Conservation (phyloP, 495 filamentous ascomycete species). For the Xylaria curta region DNA sequence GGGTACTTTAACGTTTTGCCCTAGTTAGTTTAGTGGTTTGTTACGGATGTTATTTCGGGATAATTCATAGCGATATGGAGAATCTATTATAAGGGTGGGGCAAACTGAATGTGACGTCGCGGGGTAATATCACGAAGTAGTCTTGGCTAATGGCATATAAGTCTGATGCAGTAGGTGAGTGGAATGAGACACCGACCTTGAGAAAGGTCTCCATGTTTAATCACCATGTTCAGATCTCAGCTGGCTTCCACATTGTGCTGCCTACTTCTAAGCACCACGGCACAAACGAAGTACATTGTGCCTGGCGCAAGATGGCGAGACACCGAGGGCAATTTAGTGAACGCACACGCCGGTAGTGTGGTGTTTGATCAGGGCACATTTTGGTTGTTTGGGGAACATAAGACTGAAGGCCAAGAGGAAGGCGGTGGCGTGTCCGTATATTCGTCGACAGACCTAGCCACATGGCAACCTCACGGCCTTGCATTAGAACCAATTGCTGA, state of each 20-base stretch:
- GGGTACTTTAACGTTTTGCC: too few species aligned
- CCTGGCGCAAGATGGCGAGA: constrained; percentile 53
- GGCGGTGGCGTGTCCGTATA: constrained; percentile 52
- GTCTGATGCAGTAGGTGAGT: background rate
- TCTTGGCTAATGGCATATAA: background rate
- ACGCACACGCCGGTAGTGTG: constrained; percentile 51
- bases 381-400: constrained; percentile 56
- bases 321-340: constrained; percentile 49
- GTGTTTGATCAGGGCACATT: constrained; percentile 47
- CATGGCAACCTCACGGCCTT: constrained; percentile 49
- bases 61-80: constrained; percentile 26
- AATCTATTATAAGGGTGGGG: background rate
- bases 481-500: constrained; percentile 49
- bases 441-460: constrained; percentile 49
- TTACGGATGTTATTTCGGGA: constrained; percentile 3
- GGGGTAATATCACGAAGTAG: constrained; percentile 18
- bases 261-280: constrained; percentile 30
- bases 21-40: too few species aligned
- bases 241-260: constrained; percentile 17
- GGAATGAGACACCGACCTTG: background rate
- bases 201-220: background rate
- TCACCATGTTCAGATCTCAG: constrained; percentile 28
- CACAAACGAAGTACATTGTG: constrained; percentile 50
- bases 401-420: constrained; percentile 48
- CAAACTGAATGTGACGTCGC: constrained; percentile 7